Evolutionary conservation across 2,329 filamentous ascomycete genomes (phyloP), one percentile per base, ranked within the genome.

Genomic region (Cercospora beticola): DNA sequence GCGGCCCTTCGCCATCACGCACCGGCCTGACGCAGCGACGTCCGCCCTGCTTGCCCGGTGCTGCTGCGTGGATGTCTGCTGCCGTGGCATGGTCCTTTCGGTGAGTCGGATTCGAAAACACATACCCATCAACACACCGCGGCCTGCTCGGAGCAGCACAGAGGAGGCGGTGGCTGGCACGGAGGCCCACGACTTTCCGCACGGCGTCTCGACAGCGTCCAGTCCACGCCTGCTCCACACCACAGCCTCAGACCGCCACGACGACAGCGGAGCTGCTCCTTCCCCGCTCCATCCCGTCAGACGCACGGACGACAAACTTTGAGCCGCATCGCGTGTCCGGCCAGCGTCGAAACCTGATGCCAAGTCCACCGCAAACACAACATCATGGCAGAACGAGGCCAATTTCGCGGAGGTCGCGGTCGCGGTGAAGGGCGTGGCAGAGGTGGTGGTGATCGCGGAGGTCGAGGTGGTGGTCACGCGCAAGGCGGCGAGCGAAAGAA

Each of bases 401-500:
- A 81, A 73, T 84, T 85, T 77, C 80, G 84, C 71, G 84, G 84
- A 64, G 78, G 80, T 57, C 76, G 80, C 49, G 76, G 79, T 18
- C 75, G 76, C 59, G 76, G 79, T 31, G 75, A 79, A 6, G 81
- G 82, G 62, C 80, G 82, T 46, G 80, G 82, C 63, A 81, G 81
- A 62, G 76, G 73, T 8, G 70, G 70, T 52, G 76, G 73, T 7
- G 69, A 71, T 60, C 66, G 76, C 5, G 76, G 80, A n/a, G 76
- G 76, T 62, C 76, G 80, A 18, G 76, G 80, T 8, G 69, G 72
- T 57, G 75, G 77, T 2, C 76, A 76, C 30, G 74, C 77, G 52
- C 72, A 71, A 54, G 69, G 72, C 65, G 67, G 67, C 64, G 76
- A 88, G 90, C 76, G 93, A 70, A 97, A 97, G 88, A 98, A 98